Evolutionary conservation across 2,329 filamentous ascomycete genomes (phyloP), one percentile per base, ranked within the genome.

Genomic region (Bipolaris victoriae): DNA sequence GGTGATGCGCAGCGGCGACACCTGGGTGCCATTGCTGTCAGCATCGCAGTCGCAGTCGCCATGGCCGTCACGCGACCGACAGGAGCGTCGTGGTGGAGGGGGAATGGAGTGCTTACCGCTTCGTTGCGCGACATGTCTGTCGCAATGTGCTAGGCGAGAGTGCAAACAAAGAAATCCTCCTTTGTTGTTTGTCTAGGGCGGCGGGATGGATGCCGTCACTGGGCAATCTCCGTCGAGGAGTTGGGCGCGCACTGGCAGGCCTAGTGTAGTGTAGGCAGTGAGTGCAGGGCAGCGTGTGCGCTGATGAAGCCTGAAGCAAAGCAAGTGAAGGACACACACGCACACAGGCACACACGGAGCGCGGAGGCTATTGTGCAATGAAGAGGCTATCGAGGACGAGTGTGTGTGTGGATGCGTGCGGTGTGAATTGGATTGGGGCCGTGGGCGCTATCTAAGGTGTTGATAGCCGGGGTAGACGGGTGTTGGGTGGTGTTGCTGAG

Each of bases 1-100:
- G 78, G 88, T 88, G 71, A 94, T 91, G 79, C 90, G 89, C 80
- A 94, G 80, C 71, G 90, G 90, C 77, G 90, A 87, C 68, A 91
- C 87, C 88, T 91, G 75, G 18, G 53, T 31, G 49, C n/a, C 20
- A 49, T 52, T 22, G 51, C 36, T 20, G 60, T 65, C 39, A 64
- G 61, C 40, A 57, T 55, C 26, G 22, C 9, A 26, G 33, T 31
- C 7, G 29, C 29, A 31, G 29, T 31, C 29, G 29, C 10, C 9
- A 3, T 31, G 2, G n/a, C 40, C n/a, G 16, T 16, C 16, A 16
- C 16, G 16, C 16, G 16, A 16, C 16, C 16, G 16, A 16, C 29
- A n/a, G 7, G 31, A 37, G 18, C 18, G n/a, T 3, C 29, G 46
- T 22, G 37, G 35, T 41, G 10, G 29, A 31, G 29, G 29, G 29